phyloP scores from a whole-genome alignment of 2,329 filamentous ascomycete genomes.

The Fonsecaea erecta region DNA sequence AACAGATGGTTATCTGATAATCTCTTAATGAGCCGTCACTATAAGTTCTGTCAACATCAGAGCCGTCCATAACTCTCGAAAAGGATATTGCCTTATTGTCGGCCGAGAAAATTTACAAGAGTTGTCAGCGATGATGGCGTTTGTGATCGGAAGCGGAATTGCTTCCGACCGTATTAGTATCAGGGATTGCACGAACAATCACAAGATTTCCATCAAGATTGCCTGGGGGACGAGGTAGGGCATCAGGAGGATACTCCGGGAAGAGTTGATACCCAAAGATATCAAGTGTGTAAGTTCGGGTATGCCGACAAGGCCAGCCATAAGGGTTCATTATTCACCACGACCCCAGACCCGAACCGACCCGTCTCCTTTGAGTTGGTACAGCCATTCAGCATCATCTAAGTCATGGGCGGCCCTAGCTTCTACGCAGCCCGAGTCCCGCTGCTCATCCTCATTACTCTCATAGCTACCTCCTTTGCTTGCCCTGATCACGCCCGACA shows the following conservation, averaged over 20 bases:
- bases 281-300: background rate
- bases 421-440: conserved; percentile 30
- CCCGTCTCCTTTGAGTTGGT: conserved; percentile 79
- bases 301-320: background rate
- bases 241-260: background rate
- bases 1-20: too few species aligned
- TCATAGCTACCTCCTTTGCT: conserved; percentile 61
- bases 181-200: background rate
- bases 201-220: background rate
- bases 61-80: background rate
- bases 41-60: background rate
- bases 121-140: background rate
- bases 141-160: background rate
- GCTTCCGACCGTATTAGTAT: background rate
- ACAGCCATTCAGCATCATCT: conserved; percentile 74
- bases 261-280: background rate
- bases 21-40: background rate
- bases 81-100: background rate
- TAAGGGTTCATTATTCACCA: conserved; percentile 59
- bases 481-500: conserved; percentile 83
- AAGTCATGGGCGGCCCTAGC: conserved; percentile 37
- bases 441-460: conserved; percentile 38
- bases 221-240: background rate
- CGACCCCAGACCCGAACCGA: conserved; percentile 82
- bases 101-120: background rate